Evolutionary conservation across 371 early-diverging fungal genomes (phyloP).

Genomic region (Enterospora canceri): DNA sequence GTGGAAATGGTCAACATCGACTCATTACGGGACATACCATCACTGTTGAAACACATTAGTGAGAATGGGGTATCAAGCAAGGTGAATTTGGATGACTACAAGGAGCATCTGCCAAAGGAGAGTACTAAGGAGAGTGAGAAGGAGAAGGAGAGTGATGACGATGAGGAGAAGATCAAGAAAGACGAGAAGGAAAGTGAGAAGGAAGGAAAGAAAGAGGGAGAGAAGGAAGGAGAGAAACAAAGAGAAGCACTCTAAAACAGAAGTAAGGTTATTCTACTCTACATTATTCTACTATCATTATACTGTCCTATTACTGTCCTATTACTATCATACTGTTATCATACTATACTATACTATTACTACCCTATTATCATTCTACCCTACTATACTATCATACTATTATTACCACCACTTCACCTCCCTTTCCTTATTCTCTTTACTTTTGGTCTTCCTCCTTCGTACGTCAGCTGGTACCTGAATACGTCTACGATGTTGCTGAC

Average conservation of each 20-base stretch:
- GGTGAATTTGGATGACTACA: slow-evolving; percentile 1
- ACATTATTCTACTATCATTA: too few relatives aligned
- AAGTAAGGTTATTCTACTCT: too few relatives aligned
- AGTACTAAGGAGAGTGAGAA: background rate
- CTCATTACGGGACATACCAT: background rate
- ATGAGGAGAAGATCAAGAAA: background rate
- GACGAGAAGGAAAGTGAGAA: background rate
- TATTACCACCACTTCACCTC: too few relatives aligned
- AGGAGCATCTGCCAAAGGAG: background rate
- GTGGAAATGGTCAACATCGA: slow-evolving; percentile 8
- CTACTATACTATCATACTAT: too few relatives aligned
- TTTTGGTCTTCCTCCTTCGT: background rate
- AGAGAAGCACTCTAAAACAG: too few relatives aligned
- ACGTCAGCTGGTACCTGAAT: background rate
- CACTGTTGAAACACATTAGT: background rate
- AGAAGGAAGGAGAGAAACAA: too few relatives aligned
- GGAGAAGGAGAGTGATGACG: background rate
- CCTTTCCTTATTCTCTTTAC: background rate
- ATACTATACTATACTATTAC: too few relatives aligned
- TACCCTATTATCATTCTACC: too few relatives aligned
- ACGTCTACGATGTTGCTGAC: background rate
- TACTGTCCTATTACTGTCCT: too few relatives aligned
- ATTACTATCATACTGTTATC: too few relatives aligned
- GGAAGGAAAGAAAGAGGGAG: too few relatives aligned
- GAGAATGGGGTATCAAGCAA: slow-evolving; percentile 3